These are phyloP conservation scores for Lactarius hengduanensis DNA, from an alignment of 768 basidiomycete species.

Conservation along the genomic window DNA sequence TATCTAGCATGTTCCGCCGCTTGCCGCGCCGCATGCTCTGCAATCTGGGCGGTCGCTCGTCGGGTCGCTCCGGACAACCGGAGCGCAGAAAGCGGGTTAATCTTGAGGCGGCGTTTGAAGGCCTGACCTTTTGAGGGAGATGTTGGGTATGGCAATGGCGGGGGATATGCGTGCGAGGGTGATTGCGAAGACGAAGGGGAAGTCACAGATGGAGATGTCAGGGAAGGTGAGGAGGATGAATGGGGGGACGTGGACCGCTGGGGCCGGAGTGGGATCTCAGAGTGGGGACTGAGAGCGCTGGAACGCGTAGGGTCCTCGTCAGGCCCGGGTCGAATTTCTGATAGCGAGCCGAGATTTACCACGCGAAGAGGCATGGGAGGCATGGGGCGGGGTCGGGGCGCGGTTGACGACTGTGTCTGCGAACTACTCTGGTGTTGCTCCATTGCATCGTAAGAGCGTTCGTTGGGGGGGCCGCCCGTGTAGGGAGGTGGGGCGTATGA, in stretches of 20 bases:
- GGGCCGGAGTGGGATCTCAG: background rate
- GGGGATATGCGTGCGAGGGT: background rate
- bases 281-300: background rate
- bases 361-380: background rate
- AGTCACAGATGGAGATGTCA: background rate
- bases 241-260: background rate
- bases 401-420: background rate
- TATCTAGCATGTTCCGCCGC: background rate
- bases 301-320: background rate
- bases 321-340: background rate
- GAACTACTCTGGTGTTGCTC: background rate
- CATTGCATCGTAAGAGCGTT: too few relatives aligned
- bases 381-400: background rate
- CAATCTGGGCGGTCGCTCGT: background rate
- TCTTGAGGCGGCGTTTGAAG: background rate
- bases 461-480: background rate
- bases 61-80: slow-evolving; percentile 5
- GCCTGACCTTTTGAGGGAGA: background rate
- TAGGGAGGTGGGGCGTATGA: slow-evolving; percentile 4
- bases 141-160: background rate
- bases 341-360: background rate
- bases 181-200: background rate
- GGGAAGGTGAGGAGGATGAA: background rate
- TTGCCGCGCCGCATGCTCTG: background rate
- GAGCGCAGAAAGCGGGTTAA: slow-evolving; percentile 5